Evolutionary conservation across 768 basidiomycete species (phyloP).

Genomic region (Coprinopsis sp.): DNA sequence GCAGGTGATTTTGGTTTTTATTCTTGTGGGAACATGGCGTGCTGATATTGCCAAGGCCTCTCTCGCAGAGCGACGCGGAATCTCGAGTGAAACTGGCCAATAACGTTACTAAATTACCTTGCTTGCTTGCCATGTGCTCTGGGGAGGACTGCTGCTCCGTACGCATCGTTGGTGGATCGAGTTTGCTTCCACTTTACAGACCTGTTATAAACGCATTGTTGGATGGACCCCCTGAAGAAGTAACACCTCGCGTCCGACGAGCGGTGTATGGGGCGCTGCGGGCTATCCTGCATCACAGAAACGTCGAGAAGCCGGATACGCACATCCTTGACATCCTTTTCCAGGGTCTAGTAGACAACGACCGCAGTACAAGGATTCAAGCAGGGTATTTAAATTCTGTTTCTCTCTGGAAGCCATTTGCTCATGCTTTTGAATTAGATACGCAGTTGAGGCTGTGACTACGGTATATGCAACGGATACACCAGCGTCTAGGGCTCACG

Average conservation of each 20-base stretch:
- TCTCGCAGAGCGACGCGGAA: conserved; percentile 25
- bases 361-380: conserved; percentile 56
- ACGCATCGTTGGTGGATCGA: conserved; percentile 14
- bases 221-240: conserved; percentile 42
- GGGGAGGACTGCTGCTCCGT: conserved; percentile 24
- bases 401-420: background rate
- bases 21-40: too few species aligned
- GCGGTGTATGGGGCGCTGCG: conserved; percentile 37
- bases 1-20: conserved; percentile 29
- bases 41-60: conserved; percentile 30
- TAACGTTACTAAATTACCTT: conserved; percentile 29
- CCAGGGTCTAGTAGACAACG: conserved; percentile 46
- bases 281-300: conserved; percentile 40
- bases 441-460: conserved; percentile 44
- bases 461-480: conserved; percentile 27
- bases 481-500: conserved; percentile 26
- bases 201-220: conserved; percentile 35
- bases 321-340: conserved; percentile 36
- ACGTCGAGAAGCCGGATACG: conserved; percentile 24
- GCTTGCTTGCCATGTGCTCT: conserved; percentile 34
- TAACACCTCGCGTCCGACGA: conserved; percentile 42
- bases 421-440: conserved; percentile 35
- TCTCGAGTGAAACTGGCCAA: conserved; percentile 30
- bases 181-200: background rate
- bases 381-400: conserved; percentile 51